phyloP scores from a whole-genome alignment of 768 basidiomycete genomes.

The Chiua virens region DNA sequence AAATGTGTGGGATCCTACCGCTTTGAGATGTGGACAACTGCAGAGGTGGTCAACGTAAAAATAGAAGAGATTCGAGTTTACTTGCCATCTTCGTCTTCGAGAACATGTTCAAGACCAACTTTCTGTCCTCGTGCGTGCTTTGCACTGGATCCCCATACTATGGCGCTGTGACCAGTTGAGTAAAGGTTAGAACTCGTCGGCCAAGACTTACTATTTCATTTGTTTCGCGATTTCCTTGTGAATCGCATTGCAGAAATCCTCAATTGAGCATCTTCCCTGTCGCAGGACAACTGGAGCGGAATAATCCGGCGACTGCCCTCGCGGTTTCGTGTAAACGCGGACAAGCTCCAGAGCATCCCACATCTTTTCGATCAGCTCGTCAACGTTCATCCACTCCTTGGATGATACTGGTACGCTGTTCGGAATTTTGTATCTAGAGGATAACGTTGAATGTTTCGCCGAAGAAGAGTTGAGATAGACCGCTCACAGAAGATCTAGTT shows the following conservation, averaged over 20 bases:
- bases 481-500: constrained; percentile 82
- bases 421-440: constrained; percentile 84
- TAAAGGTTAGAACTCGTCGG: background rate
- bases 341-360: constrained; percentile 92
- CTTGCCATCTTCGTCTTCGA: constrained; percentile 89
- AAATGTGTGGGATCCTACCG: constrained; percentile 34
- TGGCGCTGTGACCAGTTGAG: constrained; percentile 49
- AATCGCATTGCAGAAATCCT: constrained; percentile 90
- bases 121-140: constrained; percentile 97
- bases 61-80: background rate
- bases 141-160: constrained; percentile 97
- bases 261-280: constrained; percentile 60
- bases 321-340: constrained; percentile 95
- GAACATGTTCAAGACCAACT: constrained; percentile 80
- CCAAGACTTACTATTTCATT: constrained; percentile 81
- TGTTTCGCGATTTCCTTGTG: constrained; percentile 98
- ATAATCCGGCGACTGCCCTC: constrained; percentile 90
- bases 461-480: constrained; percentile 4
- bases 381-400: constrained; percentile 93
- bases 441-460: background rate
- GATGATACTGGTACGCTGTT: constrained; percentile 94
- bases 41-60: constrained; percentile 5
- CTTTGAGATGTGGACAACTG: constrained; percentile 63
- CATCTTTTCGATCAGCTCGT: constrained; percentile 91
- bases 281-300: constrained; percentile 85